Conservation (phyloP, 164 flowering plant genomes). For the Euptelea pleiosperma region DNA sequence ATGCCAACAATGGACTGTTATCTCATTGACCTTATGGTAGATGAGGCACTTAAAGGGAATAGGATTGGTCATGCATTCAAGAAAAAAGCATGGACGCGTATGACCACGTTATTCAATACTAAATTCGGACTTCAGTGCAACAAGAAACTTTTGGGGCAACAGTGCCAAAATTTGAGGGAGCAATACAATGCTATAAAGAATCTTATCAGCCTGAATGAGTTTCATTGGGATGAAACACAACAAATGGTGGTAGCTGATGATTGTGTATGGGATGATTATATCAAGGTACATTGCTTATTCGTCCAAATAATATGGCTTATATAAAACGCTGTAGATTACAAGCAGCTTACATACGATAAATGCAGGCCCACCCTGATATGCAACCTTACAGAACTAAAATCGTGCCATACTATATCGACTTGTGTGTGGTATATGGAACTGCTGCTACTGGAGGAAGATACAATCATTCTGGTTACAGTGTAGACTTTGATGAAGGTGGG, state of each 20-base stretch:
- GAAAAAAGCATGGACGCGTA: constrained; percentile 49
- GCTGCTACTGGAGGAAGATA: constrained; percentile 15
- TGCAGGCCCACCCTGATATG: constrained; percentile 44
- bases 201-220: constrained; percentile 42
- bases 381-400: constrained; percentile 41
- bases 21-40: no score
- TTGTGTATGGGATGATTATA: constrained; percentile 49
- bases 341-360: not conserved
- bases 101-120: constrained; percentile 39
- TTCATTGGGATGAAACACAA: constrained; percentile 45
- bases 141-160: constrained; percentile 46
- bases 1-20: constrained; percentile 62
- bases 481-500: not conserved
- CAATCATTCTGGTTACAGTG: not conserved
- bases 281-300: constrained; percentile 21
- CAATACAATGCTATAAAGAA: constrained; percentile 34
- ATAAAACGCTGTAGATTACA: not conserved
- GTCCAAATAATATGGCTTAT: not conserved
- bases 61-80: constrained; percentile 37
- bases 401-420: constrained; percentile 38
- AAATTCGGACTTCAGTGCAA: constrained; percentile 38
- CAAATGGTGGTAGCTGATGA: constrained; percentile 51
- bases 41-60: constrained; percentile 40
- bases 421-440: constrained; percentile 37
- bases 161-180: constrained; percentile 46